Conservation (phyloP, 345 rosid genomes). For the Hibiscus syriacus region DNA sequence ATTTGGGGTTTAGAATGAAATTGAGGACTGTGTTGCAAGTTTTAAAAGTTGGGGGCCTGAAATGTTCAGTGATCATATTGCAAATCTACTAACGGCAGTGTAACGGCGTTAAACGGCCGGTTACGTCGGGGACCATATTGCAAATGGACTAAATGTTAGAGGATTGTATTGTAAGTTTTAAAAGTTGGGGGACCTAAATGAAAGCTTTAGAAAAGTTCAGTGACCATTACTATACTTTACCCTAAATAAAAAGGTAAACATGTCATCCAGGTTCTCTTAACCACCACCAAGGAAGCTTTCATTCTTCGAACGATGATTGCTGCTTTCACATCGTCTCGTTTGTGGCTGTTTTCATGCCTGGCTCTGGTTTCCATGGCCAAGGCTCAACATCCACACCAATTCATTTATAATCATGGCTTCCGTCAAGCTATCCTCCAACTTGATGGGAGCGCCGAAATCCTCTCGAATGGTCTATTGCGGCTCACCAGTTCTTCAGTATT, state of each 20-base stretch:
- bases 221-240: too few relatives aligned
- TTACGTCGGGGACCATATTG: too few relatives aligned
- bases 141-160: too few relatives aligned
- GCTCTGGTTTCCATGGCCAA: constrained; percentile 6
- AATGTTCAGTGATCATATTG: too few relatives aligned
- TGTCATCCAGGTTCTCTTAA: neutral
- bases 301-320: constrained; percentile 20
- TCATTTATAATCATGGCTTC: constrained; percentile 42
- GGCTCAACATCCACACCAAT: constrained; percentile 23
- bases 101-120: too few relatives aligned
- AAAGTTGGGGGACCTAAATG: too few relatives aligned
- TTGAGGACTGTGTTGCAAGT: too few relatives aligned
- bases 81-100: too few relatives aligned
- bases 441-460: constrained; percentile 30
- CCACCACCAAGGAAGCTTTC: neutral
- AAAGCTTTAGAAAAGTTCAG: too few relatives aligned
- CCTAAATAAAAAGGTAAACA: neutral
- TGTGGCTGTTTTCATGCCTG: constrained; percentile 2
- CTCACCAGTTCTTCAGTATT: constrained; percentile 38
- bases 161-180: too few relatives aligned
- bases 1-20: too few relatives aligned
- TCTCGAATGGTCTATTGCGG: constrained; percentile 43
- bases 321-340: constrained; percentile 18
- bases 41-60: too few relatives aligned
- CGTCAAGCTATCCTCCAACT: constrained; percentile 23